phyloP scores from a whole-genome alignment of 352 stramenopile species.

The Phytophthora sansomeana region DNA sequence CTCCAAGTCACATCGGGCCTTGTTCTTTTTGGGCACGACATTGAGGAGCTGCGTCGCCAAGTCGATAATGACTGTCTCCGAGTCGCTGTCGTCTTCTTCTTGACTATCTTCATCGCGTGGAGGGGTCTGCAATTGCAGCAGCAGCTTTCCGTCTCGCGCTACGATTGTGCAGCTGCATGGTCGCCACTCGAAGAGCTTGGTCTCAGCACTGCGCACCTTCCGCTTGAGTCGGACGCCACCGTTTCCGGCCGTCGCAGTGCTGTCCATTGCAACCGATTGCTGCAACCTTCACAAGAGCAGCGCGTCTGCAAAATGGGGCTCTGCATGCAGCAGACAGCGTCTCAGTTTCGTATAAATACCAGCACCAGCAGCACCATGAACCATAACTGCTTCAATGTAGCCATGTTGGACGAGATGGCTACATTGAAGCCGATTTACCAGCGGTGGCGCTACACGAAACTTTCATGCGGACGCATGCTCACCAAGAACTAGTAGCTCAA shows the following conservation, averaged over 20 bases:
- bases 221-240: slow-evolving; percentile 58
- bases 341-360: slow-evolving; percentile 36
- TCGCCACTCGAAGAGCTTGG: slow-evolving; percentile 75
- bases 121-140: slow-evolving; percentile 39
- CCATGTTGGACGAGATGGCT: neutral
- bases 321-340: neutral
- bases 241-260: slow-evolving; percentile 17
- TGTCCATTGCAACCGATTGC: slow-evolving; percentile 16
- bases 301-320: slow-evolving; percentile 3
- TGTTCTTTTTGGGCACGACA: slow-evolving; percentile 69
- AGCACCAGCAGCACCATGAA: neutral
- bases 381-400: slow-evolving; percentile 30
- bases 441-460: slow-evolving; percentile 7
- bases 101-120: slow-evolving; percentile 36
- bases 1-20: slow-evolving; percentile 63
- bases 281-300: slow-evolving; percentile 3
- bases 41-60: slow-evolving; percentile 50
- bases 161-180: slow-evolving; percentile 55
- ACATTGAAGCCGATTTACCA: neutral
- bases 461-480: slow-evolving; percentile 23
- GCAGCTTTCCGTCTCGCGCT: slow-evolving; percentile 38
- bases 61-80: slow-evolving; percentile 46
- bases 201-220: slow-evolving; percentile 64
- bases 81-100: slow-evolving; percentile 11
- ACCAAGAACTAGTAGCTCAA: slow-evolving; percentile 25